Evolutionary conservation across 2,329 filamentous ascomycete species (phyloP).

Genomic region (Apiospora phragmitis): DNA sequence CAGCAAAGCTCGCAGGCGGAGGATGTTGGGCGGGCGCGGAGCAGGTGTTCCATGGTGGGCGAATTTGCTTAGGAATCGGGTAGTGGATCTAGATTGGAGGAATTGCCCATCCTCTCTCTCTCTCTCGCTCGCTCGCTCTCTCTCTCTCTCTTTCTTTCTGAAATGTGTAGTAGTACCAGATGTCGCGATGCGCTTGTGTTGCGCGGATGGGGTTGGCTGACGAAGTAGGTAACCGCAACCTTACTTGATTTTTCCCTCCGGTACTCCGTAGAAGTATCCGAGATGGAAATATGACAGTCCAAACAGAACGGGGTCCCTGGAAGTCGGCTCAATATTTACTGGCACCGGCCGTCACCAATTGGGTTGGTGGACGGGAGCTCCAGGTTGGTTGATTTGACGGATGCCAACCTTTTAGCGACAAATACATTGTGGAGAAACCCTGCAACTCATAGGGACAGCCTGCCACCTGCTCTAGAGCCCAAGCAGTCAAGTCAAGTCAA

Average conservation of each 20-base stretch:
- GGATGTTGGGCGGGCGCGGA: background rate
- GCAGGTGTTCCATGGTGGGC: background rate
- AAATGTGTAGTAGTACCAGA: background rate
- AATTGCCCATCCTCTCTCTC: background rate
- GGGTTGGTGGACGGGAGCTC: background rate
- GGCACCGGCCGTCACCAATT: background rate
- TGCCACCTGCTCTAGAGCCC: background rate
- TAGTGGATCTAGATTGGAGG: background rate
- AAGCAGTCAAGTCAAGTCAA: background rate
- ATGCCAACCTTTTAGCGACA: background rate
- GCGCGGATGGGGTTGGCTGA: background rate
- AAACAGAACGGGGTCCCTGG: no score
- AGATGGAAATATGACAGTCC: no score
- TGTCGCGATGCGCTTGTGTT: background rate
- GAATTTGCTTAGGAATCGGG: background rate
- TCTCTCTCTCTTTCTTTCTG: background rate
- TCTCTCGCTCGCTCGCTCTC: no score
- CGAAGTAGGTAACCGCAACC: background rate
- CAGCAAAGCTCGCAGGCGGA: background rate
- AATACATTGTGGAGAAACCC: constrained; percentile 3
- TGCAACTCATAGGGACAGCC: background rate
- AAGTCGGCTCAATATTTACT: background rate
- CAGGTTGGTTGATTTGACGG: background rate
- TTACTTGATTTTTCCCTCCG: background rate
- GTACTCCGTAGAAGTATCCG: no score